A percentile compares a stretch with the other conserved stretches of the same genome.
phyloP scores from a whole-genome alignment of 768 basidiomycete genomes.

The Lactarius trivialis region DNA sequence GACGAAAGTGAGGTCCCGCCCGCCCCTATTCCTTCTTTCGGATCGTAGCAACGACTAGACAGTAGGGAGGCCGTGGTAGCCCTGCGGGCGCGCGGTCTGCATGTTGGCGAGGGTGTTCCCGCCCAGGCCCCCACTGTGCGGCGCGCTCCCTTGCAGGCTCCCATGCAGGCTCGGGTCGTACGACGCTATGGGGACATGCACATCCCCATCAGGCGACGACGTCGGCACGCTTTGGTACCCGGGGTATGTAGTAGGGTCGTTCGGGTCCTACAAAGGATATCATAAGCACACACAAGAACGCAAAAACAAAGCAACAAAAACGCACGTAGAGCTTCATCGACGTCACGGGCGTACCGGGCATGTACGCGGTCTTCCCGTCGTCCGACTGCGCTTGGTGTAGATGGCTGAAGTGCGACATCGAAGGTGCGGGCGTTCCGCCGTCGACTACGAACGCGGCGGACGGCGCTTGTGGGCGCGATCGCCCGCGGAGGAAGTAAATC shows the following conservation, averaged over 20 bases:
- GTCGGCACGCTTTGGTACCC: background rate
- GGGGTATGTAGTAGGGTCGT: conserved; percentile 7
- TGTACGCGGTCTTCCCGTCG: background rate
- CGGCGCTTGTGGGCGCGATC: background rate
- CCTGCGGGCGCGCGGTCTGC: background rate
- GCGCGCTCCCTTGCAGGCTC: background rate
- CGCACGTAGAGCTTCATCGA: conserved; percentile 11
- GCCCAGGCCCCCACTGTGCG: too few species aligned
- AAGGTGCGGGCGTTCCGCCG: background rate
- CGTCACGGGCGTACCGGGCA: background rate
- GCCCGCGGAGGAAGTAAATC: background rate
- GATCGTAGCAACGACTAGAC: background rate
- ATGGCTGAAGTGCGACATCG: background rate
- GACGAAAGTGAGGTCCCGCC: background rate
- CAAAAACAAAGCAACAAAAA: background rate
- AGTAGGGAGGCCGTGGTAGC: background rate
- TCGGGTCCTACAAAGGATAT: conserved; percentile 1
- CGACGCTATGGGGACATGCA: background rate
- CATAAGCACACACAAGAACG: background rate
- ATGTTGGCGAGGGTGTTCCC: background rate
- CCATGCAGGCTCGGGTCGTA: background rate
- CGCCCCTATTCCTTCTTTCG: background rate
- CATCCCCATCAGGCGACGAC: background rate
- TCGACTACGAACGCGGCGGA: background rate
- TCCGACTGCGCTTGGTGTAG: background rate